Base-by-base conservation (phyloP, 345 rosid genomes). In the Melastoma malabathricum region DNA sequence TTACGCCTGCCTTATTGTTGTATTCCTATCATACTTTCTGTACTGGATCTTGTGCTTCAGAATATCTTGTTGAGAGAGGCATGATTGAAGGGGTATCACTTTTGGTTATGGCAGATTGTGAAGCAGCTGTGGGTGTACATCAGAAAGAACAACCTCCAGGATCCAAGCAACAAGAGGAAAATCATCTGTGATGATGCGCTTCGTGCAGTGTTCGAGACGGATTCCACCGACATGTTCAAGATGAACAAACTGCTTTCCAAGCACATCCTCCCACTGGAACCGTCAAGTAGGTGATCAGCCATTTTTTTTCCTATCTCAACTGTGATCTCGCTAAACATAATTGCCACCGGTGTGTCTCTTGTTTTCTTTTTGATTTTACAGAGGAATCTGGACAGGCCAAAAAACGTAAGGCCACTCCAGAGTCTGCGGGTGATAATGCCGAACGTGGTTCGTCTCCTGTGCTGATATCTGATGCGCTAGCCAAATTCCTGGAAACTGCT, bases 211-310 rank as follows among this genome's bases (percentile, higher is more conserved):
- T 90, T 86, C 55, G 98, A 90, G 78, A 84, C 94, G 13, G 98
- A 86, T 68, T 90, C 94, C 64, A 90, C 98, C 27, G 98, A 90
- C 75, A 90, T 90, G 98, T 90, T 90, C 75, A 86, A 84, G 72
- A 90, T 90, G 98, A 90, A 86, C 59, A 90, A 86, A 79, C 68
- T 90, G 60, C 83, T 90, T 48, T 73, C 98, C 27, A 90, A 90
- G 72, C 96, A 90, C 72, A 90, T 90, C 50, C 76, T 75, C 44
- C 71, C 92, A 10, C 84, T 90, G 50, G 25, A 48, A 52, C 61
- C 19, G 15, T 31, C 68, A 56, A 23, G 19, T 53, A 43, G 3
- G 19, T 50, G 41, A 34, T 34, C 41, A 9, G 41, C 1, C 41
- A 34, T 34, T 12, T 34, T 34, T 34, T 34, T 29, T 29, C n/a